Conservation (phyloP, 2,329 filamentous ascomycete genomes). For the Colletotrichum limetticola region DNA sequence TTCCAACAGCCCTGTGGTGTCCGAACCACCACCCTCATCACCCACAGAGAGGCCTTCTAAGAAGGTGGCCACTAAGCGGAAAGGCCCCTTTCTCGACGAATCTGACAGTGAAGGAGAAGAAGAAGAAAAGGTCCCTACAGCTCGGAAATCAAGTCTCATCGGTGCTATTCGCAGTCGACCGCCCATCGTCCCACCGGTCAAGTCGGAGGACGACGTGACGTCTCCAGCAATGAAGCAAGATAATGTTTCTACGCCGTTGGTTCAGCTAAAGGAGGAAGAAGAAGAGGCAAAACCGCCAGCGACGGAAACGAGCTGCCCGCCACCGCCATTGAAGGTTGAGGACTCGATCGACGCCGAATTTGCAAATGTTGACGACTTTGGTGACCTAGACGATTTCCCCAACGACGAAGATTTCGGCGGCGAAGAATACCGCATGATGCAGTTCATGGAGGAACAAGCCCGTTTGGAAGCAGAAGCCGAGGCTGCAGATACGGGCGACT, state of each 20-base stretch:
- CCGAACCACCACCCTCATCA: conserved; percentile 12
- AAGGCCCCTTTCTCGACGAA: conserved; percentile 77
- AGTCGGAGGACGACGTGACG: background rate
- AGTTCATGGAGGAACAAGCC: conserved; percentile 82
- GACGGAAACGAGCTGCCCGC: conserved; percentile 33
- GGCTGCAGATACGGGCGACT: conserved; percentile 54
- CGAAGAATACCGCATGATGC: conserved; percentile 73
- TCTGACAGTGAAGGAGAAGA: conserved; percentile 67
- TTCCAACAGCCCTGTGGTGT: background rate
- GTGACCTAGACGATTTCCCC: conserved; percentile 66
- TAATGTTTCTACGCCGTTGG: background rate
- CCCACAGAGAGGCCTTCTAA: conserved; percentile 9
- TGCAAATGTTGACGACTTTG: conserved; percentile 46
- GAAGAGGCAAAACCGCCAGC: conserved; percentile 3
- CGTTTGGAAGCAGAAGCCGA: conserved; percentile 68
- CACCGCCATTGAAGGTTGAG: conserved; percentile 42
- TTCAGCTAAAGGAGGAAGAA: background rate
- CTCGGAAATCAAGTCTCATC: background rate
- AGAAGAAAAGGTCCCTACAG: conserved; percentile 40
- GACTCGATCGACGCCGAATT: conserved; percentile 47
- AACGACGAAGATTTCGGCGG: conserved; percentile 63
- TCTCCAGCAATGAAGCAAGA: background rate
- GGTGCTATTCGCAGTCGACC: background rate
- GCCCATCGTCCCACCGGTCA: background rate
- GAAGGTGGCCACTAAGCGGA: conserved; percentile 42